Percentiles rank a stretch among this genome's conserved stretches.
Evolutionary conservation across 345 rosid species (phyloP).

Genomic region (Carallia pectinifolia): DNA sequence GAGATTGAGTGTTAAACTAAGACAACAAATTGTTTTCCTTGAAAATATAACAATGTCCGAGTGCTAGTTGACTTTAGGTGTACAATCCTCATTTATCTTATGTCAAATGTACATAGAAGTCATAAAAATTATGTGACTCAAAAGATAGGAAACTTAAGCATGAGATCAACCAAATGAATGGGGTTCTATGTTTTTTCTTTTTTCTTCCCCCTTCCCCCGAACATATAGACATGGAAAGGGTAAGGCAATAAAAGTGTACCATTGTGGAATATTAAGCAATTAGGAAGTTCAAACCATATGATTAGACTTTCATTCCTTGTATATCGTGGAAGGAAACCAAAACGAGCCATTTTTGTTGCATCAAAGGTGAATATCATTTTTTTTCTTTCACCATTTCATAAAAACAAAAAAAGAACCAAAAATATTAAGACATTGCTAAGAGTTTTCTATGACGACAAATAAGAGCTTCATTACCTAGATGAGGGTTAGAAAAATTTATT

Average conservation of each 20-base stretch:
- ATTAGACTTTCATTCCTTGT: conserved; percentile 76
- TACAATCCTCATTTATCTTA: too few species aligned
- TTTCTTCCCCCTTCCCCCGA: too few species aligned
- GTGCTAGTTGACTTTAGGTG: too few species aligned
- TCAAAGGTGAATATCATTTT: conserved; percentile 74
- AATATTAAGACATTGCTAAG: conserved; percentile 35
- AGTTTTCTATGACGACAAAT: conserved; percentile 87
- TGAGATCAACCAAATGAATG: too few species aligned
- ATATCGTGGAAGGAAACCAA: conserved; percentile 91
- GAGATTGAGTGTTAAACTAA: too few species aligned
- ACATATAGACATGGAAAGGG: conserved; percentile 6
- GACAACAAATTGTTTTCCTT: too few species aligned
- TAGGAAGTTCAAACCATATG: conserved; percentile 99
- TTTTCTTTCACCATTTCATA: conserved; percentile 95
- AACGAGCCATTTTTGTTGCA: conserved; percentile 74
- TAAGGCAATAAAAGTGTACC: conserved; percentile 36
- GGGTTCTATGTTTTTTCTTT: too few species aligned
- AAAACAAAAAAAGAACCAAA: conserved; percentile 13
- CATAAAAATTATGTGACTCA: too few species aligned
- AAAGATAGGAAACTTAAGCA: too few species aligned
- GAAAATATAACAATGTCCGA: too few species aligned
- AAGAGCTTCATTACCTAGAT: conserved; percentile 85
- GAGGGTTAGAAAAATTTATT: conserved; percentile 11
- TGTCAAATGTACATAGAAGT: too few species aligned
- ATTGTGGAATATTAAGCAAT: conserved; percentile 90